Base-by-base conservation (phyloP, 176 grass and related monocot genomes). In the Pharus latifolius region DNA sequence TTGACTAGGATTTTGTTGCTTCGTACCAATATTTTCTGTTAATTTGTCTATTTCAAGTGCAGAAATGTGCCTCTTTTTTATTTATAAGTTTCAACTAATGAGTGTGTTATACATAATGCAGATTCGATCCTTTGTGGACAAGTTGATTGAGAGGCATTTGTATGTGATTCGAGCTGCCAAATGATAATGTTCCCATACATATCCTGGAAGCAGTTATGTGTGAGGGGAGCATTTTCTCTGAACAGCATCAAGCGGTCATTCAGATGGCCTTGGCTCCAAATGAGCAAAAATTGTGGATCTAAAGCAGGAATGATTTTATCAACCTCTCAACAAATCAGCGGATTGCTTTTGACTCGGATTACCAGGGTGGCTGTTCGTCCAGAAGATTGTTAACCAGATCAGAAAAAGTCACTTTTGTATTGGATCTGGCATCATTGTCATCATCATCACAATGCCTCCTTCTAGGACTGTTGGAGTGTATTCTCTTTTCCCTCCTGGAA, bases 41-140 rank as follows among this genome's bases (percentile, higher is more conserved):
- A 54, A 12, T 66, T 78, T 25, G 33, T 67, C 73, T 73, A 63
- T 34, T 47, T 63, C 41, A 48, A 66, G 6, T 69, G 47, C 23
- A 48, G 33, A 43, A 46, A 72, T 41, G 45, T 62, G 66, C 26
- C 24, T 54, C 51, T 69, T 17, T 30, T 48, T 57, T 78, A 25
- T 73, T 57, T 37, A 26, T 65, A 13, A 23, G 10, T 70, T 89
- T 78, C 57, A 46, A 60, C 52, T 77, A 44, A 35, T 62, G 18
- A 51, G 20, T 43, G 32, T 78, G 7, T 78, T 72, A 65, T 43
- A 69, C 76, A 74, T 3, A 58, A 79, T 88, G 87, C 82, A 99
- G 95, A 99, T 99, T 79, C 75, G 91, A 78, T 24, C 58, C 52
- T 99, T 94, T 65, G 95, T 99, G 71, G 84, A 91, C 65, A 88